Base-by-base conservation (phyloP, 73 alveolate genomes). In the Durusdinium trenchii region DNA sequence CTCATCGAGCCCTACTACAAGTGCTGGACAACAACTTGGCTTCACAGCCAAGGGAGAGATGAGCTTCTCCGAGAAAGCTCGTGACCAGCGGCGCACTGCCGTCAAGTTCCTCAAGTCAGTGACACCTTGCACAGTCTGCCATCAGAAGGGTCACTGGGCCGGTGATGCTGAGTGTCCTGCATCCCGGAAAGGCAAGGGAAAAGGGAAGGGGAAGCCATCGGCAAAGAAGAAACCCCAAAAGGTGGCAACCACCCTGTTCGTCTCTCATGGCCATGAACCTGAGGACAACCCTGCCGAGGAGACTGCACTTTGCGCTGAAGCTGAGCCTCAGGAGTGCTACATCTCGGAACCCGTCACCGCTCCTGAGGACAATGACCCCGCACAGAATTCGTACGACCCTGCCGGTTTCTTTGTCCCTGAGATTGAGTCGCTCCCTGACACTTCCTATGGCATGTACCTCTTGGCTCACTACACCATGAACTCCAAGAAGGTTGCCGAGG, bases 221-320 rank as follows among this genome's bases (percentile, higher is more conserved):
- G n/a, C n/a, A n/a, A 87, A 87, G 85, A 61, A 61, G 85, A n/a
- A 46, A 71, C 83, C 94, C 1, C 16, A 60, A 28, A 60, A 60
- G 73, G 28, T 28, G 16, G n/a, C 95, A n/a, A 38, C 62, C 48
- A 45, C 62, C 42, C 43, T 28, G 51, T 87, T 87, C 32, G 95
- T 87, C 51, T 84, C 43, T 47, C 60, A 52, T 43, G 82, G 42
- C 45, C 14, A 9, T 46, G 95, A 87, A 67, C 46, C 89, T 43
- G 89, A 78, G 43, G 57, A 36, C 1, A 54, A 75, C 7, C 57
- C 23, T 1, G 12, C 6, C 40, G 30, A 4, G 57, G 32, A 36
- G 86, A 35, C 36, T 35, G 43, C 57, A n/a, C 86, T 9, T n/a
- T n/a, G n/a, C n/a, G n/a, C n/a, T 57, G 12, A 57, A 12, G 12